Percentiles rank a stretch among this genome's conserved stretches.
Conservation (phyloP, 352 stramenopile species). For the Phytophthora meadii region DNA sequence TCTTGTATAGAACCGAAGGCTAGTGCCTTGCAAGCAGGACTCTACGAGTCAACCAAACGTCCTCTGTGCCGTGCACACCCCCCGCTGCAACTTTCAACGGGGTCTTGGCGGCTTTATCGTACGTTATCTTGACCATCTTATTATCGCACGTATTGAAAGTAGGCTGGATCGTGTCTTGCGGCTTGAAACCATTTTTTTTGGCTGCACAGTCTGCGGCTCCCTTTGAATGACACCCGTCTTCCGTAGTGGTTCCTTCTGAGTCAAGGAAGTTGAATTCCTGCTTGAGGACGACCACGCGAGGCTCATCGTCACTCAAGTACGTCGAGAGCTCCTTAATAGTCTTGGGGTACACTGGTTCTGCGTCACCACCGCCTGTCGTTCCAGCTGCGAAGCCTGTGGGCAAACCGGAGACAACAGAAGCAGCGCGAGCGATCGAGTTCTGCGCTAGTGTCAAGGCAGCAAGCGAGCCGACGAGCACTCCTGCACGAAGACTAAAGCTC, state of each 20-base stretch:
- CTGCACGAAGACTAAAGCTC: conserved; percentile 1
- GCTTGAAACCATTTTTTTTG: conserved; percentile 54
- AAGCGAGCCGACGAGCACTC: background rate
- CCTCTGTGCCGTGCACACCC: too few species aligned
- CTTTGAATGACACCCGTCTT: conserved; percentile 46
- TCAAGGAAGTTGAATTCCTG: conserved; percentile 43
- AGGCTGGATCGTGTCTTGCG: conserved; percentile 46
- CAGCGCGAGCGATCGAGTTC: background rate
- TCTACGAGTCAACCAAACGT: too few species aligned
- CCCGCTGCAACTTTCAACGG: conserved; percentile 7
- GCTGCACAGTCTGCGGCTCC: conserved; percentile 41
- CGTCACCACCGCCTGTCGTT: conserved; percentile 26
- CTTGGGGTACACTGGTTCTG: conserved; percentile 29
- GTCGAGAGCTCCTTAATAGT: conserved; percentile 25
- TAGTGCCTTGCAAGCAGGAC: too few species aligned
- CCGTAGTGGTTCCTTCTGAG: conserved; percentile 49
- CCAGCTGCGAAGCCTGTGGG: conserved; percentile 1
- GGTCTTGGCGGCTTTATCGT: conserved; percentile 20
- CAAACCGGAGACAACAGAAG: background rate
- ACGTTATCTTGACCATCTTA: conserved; percentile 26
- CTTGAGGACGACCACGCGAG: conserved; percentile 39
- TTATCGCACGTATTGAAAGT: conserved; percentile 33
- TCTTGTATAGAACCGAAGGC: too few species aligned
- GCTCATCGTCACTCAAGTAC: conserved; percentile 26
- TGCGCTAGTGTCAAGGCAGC: background rate